Percentiles rank a stretch among this genome's conserved stretches.
Conservation (phyloP, 1,284 basidiomycete species). For the Cryptococcus hybrid region DNA sequence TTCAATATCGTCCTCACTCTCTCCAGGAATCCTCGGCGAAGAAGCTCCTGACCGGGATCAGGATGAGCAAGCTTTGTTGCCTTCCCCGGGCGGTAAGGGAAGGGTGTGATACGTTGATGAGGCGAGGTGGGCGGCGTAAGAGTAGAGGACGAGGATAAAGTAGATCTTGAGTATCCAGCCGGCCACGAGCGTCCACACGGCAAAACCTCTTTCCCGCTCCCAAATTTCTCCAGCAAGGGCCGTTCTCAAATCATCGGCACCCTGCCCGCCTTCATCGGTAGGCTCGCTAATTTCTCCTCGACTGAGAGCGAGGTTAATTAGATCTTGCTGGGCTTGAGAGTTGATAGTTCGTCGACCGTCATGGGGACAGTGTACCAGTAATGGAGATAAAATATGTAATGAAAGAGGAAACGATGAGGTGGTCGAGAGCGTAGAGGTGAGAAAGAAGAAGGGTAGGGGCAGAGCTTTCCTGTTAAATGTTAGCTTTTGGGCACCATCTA, state of each 20-base stretch:
- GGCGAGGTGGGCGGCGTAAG: conserved; percentile 89
- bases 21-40: conserved; percentile 10
- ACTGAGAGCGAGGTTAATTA: conserved; percentile 57
- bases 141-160: conserved; percentile 87
- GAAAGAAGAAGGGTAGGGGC: conserved; percentile 83
- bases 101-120: conserved; percentile 85
- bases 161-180: conserved; percentile 94
- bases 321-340: conserved; percentile 78
- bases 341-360: conserved; percentile 77
- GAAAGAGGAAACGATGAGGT: conserved; percentile 92
- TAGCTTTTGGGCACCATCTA: neutral
- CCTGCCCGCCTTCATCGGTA: conserved; percentile 53
- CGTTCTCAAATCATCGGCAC: conserved; percentile 64
- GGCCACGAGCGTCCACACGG: conserved; percentile 65
- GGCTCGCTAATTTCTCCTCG: conserved; percentile 40
- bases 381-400: conserved; percentile 78
- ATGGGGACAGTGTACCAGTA: conserved; percentile 90
- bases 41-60: conserved; percentile 7
- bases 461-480: conserved; percentile 68
- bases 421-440: conserved; percentile 88
- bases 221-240: conserved; percentile 76
- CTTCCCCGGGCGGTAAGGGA: conserved; percentile 55
- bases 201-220: conserved; percentile 85
- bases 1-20: conserved; percentile 18
- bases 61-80: conserved; percentile 29